Percentiles rank a stretch among this genome's conserved stretches.
Evolutionary conservation across 352 stramenopile species (phyloP).

Genomic region (Phytopythium cucurbitacearum): DNA sequence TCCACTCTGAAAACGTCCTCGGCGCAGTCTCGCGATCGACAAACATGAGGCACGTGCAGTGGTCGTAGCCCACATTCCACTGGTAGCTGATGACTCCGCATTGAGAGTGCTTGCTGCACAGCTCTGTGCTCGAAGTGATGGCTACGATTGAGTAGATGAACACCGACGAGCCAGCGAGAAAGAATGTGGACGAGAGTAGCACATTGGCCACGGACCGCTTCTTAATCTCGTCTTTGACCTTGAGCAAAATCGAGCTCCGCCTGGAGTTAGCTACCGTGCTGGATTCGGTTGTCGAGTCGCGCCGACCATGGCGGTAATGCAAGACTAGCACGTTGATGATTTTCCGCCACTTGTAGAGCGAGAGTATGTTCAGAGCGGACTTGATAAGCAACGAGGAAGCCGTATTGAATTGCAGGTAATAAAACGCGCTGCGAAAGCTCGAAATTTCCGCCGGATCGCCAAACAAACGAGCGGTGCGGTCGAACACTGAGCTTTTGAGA

Average conservation of each 20-base stretch:
- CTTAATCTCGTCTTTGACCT: slow-evolving; percentile 11
- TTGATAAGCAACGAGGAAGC: slow-evolving; percentile 20
- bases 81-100: slow-evolving; percentile 40
- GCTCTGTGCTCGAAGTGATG: slow-evolving; percentile 13
- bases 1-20: slow-evolving; percentile 29
- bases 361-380: slow-evolving; percentile 26
- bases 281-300: slow-evolving; percentile 9
- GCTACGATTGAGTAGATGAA: slow-evolving; percentile 27
- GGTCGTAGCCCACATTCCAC: slow-evolving; percentile 26
- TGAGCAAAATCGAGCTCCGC: slow-evolving; percentile 3
- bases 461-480: slow-evolving; percentile 36
- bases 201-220: slow-evolving; percentile 17
- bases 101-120: slow-evolving; percentile 27
- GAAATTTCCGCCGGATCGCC: slow-evolving; percentile 37
- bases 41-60: slow-evolving; percentile 38
- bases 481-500: slow-evolving; percentile 23
- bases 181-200: slow-evolving; percentile 24
- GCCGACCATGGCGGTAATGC: slow-evolving; percentile 14
- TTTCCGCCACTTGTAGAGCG: slow-evolving; percentile 37
- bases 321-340: slow-evolving; percentile 24
- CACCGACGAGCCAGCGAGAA: slow-evolving; percentile 18
- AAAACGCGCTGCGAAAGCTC: slow-evolving; percentile 38
- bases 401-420: slow-evolving; percentile 36
- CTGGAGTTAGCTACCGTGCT: slow-evolving; percentile 9
- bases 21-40: slow-evolving; percentile 23